Evolutionary conservation across 768 basidiomycete species (phyloP).

Genomic region (Hirschioporus abietinus): DNA sequence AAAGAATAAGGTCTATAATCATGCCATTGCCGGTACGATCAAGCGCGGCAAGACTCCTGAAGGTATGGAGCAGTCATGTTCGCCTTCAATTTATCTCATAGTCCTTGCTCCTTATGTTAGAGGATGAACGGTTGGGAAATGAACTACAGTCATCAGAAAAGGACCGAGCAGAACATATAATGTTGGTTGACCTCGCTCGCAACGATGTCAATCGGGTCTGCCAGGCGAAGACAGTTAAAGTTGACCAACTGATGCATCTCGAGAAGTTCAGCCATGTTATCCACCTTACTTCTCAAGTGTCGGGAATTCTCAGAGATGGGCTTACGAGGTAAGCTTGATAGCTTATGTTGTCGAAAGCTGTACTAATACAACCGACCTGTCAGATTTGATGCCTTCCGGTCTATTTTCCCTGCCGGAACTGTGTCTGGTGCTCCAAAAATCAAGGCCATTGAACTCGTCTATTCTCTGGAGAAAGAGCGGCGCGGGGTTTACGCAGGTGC

Average conservation of each 20-base stretch:
- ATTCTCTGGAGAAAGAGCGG: conserved; percentile 79
- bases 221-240: conserved; percentile 90
- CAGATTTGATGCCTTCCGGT: conserved; percentile 97
- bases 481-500: conserved; percentile 96
- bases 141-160: conserved; percentile 82
- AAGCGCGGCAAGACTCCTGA: conserved; percentile 79
- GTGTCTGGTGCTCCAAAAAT: conserved; percentile 99
- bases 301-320: conserved; percentile 76
- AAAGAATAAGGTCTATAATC: conserved; percentile 88
- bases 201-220: conserved; percentile 99
- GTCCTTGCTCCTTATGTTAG: conserved; percentile 35
- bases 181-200: conserved; percentile 96
- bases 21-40: conserved; percentile 96
- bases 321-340: conserved; percentile 60
- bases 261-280: conserved; percentile 99
- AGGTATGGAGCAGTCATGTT: conserved; percentile 45
- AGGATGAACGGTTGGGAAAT: conserved; percentile 78
- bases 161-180: conserved; percentile 96
- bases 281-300: conserved; percentile 93
- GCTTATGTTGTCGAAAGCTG: background rate
- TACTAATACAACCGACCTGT: background rate
- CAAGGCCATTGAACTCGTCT: conserved; percentile 93
- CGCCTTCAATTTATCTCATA: background rate
- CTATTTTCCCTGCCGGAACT: conserved; percentile 98
- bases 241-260: conserved; percentile 89